Base-by-base conservation (phyloP, 805 yeast genomes). In the Myxozyma monticola region DNA sequence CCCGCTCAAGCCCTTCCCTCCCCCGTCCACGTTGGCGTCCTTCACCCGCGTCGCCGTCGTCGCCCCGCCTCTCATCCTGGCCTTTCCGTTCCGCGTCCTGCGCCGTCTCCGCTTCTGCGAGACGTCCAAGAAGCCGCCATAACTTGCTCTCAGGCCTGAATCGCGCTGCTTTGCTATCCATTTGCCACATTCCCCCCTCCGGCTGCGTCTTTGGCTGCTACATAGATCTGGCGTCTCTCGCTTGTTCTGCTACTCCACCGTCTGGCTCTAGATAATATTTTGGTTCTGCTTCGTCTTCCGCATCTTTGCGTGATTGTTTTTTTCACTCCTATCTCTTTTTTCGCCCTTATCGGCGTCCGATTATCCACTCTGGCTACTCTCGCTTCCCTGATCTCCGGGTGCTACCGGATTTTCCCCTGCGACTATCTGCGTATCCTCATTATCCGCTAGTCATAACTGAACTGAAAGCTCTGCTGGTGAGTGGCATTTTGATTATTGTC, bases 121-220 rank as follows among this genome's bases (percentile, higher is more conserved):
- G 42, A 60, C 53, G 34, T 40, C 59, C 46, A 53, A 60, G 60
- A 61, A 61, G 47, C 65, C 65, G 49, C 65, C 65, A 52, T 62
- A 62, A 62, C 44, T 61, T 35, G 48, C 5, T 54, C 20, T 14
- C 9, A 41, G 26, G 12, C 33, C 22, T n/a, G 12, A 10, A 14
- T 21, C 18, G 28, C 22, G 28, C 10, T 15, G 14, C 40, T 24
- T 21, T 30, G 21, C 28, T 10, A 6, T 6, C 5, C 4, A 3
- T 10, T 22, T 20, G 18, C 18, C 40, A 14, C 39, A 24, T 25
- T 14, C 12, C 28, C 28, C 37, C 25, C 29, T 20, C 37, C 18
- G 2, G 8, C 6, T 10, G 12, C 12, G 31, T 14, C 31, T 14
- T 28, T 28, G 31, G n/a, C n/a, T n/a, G n/a, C n/a, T n/a, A n/a